Conservation (phyloP, 805 yeast genomes). For the Blastobotrys chiropterorum region DNA sequence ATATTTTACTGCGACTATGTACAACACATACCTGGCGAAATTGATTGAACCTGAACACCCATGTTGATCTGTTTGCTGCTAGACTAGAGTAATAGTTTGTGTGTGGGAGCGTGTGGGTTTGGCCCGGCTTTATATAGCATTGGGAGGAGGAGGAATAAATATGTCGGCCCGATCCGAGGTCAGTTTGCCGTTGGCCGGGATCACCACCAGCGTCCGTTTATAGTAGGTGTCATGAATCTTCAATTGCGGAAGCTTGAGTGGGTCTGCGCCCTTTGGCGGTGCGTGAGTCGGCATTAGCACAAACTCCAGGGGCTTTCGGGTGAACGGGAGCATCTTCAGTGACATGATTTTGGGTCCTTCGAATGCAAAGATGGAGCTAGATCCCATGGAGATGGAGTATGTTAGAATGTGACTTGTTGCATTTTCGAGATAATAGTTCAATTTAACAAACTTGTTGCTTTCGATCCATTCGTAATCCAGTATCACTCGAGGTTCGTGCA, state of each 20-base stretch:
- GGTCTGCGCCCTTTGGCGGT: background rate
- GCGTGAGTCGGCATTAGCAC: conserved; percentile 20
- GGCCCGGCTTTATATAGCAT: too few species aligned
- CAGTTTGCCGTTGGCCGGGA: conserved; percentile 31
- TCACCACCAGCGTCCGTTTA: conserved; percentile 53
- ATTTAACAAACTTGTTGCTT: conserved; percentile 1
- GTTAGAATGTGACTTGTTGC: conserved; percentile 67
- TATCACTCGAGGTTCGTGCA: conserved; percentile 64
- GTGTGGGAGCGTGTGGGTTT: too few species aligned
- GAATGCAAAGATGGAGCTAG: conserved; percentile 35
- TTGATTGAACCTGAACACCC: conserved; percentile 35
- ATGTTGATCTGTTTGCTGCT: conserved; percentile 19
- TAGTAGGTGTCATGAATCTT: conserved; percentile 63
- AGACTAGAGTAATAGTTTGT: conserved; percentile 2
- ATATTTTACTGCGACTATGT: background rate
- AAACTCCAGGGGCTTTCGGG: conserved; percentile 35
- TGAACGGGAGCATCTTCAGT: conserved; percentile 55
- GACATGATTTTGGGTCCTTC: conserved; percentile 32
- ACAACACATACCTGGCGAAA: conserved; percentile 31
- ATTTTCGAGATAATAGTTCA: conserved; percentile 54
- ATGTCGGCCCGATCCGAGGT: conserved; percentile 12
- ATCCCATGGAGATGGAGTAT: conserved; percentile 45
- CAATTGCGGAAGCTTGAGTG: conserved; percentile 49
- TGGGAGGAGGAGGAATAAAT: conserved; percentile 1
- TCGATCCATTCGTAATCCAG: conserved; percentile 26